Conservation (phyloP, 805 yeast genomes). For the Cyberlindnera petersonii region DNA sequence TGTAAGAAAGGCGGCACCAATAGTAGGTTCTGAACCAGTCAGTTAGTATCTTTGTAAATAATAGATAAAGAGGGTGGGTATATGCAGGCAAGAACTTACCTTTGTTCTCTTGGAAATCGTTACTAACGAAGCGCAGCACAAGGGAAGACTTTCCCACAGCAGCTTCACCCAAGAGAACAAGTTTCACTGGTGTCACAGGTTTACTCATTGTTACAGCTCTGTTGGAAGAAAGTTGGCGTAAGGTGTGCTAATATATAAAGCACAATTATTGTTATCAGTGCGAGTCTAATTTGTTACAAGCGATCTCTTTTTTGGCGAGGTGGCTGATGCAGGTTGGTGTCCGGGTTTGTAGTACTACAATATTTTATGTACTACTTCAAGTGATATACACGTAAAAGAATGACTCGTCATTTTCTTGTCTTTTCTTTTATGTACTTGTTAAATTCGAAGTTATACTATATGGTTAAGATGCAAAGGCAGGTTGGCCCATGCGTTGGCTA, state of each 20-base stretch:
- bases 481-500: not conserved
- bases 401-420: too few species aligned
- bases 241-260: not conserved
- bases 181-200: slow-evolving; percentile 71
- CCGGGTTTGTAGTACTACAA: not conserved
- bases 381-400: too few species aligned
- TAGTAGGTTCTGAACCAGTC: slow-evolving; percentile 86
- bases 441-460: too few species aligned
- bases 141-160: slow-evolving; percentile 96
- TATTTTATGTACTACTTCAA: too few species aligned
- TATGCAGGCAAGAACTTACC: too few species aligned
- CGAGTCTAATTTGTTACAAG: not conserved
- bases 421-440: too few species aligned
- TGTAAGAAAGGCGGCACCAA: slow-evolving; percentile 96
- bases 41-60: not conserved
- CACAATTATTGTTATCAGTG: not conserved
- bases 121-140: slow-evolving; percentile 87
- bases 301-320: not conserved
- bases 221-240: not conserved
- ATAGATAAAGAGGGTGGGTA: not conserved
- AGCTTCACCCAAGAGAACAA: slow-evolving; percentile 92
- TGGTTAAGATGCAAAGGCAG: too few species aligned
- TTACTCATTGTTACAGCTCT: slow-evolving; percentile 12
- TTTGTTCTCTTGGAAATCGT: slow-evolving; percentile 94
- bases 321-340: not conserved